Evolutionary conservation across 1,139 yeast species (phyloP), one percentile per base, ranked within the genome.

Genomic region (Pichia sp.): DNA sequence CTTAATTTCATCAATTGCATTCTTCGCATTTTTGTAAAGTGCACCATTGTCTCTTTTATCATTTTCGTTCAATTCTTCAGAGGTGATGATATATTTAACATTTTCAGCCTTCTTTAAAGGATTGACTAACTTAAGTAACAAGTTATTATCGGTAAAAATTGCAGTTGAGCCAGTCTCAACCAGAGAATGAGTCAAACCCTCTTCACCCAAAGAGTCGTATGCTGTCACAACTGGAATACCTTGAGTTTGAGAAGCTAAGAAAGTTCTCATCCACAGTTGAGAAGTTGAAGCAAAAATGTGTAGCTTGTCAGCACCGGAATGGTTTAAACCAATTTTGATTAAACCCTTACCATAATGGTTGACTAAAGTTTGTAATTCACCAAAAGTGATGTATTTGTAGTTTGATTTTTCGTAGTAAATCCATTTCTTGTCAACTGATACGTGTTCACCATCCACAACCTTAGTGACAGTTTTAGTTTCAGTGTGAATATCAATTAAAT

Each of bases 181-280:
- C 60, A 92, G 72, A 5, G 97, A 87, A 64, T 85, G 95, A 49
- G 83, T 84, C 60, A 92, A 74, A 35, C 98, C 99, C 38, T 77
- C 75, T 64, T 88, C 95, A 49, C 98, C 98, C 53, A 92, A 73
- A 36, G 98, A 90, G 64, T 92, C 99, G 65, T 92, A 92, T 36
- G 98, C 97, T 31, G 99, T 94, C 39, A 88, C 98, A 50, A 85
- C 76, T 28, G 97, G 86, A 50, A 94, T 80, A 44, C 77, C 68
- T 65, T 88, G 95, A 48, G 87, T 69, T 56, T 78, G 76, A 44
- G 85, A 73, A 16, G 90, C 95, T 53, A 88, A 65, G 53, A 82
- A 92, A 37, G 87, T 75, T 66, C 86, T 86, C 84, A 92, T 76
- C 98, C 98, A 92, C 60, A 77, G 78, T 45, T 79, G 84, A 33